Percentiles rank a stretch among this genome's conserved stretches.
phyloP scores from a whole-genome alignment of 768 basidiomycete genomes.

The Macrolepiota albuminosa region DNA sequence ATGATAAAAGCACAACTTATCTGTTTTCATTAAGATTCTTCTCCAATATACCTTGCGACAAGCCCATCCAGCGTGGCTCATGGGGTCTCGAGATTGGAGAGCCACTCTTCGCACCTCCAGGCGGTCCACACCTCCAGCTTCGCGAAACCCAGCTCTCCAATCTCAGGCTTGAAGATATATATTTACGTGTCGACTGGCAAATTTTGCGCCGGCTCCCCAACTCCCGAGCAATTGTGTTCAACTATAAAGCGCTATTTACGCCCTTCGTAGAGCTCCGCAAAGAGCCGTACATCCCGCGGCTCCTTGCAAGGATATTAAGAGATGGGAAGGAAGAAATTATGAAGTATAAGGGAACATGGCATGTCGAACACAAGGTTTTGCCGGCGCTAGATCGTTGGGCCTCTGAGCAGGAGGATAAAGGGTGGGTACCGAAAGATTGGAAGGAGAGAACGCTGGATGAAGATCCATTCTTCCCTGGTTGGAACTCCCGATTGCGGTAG shows the following conservation, averaged over 20 bases:
- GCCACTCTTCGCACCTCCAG: slow-evolving; percentile 40
- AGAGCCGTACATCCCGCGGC: slow-evolving; percentile 45
- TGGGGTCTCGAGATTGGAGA: slow-evolving; percentile 27
- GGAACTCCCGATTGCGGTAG: slow-evolving; percentile 19
- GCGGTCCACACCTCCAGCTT: slow-evolving; percentile 29
- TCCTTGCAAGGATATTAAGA: slow-evolving; percentile 38
- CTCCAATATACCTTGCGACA: not conserved
- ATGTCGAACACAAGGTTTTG: slow-evolving; percentile 38
- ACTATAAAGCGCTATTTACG: slow-evolving; percentile 52
- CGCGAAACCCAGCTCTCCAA: slow-evolving; percentile 30
- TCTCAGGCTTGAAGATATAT: slow-evolving; percentile 35
- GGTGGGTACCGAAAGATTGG: slow-evolving; percentile 45
- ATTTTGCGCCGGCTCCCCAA: slow-evolving; percentile 44
- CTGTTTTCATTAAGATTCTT: not conserved
- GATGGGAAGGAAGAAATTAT: slow-evolving; percentile 36
- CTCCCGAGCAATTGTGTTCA: slow-evolving; percentile 47
- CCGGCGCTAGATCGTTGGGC: slow-evolving; percentile 45
- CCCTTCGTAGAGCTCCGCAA: slow-evolving; percentile 36
- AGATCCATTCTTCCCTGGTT: slow-evolving; percentile 48
- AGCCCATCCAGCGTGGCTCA: slow-evolving; percentile 1
- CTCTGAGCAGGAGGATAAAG: slow-evolving; percentile 44
- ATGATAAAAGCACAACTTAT: not conserved
- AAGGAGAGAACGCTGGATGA: slow-evolving; percentile 46
- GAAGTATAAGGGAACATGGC: slow-evolving; percentile 40
- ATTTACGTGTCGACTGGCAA: slow-evolving; percentile 54